Evolutionary conservation across 441 rosid genomes (phyloP).

Genomic region (Viola pubescens): DNA sequence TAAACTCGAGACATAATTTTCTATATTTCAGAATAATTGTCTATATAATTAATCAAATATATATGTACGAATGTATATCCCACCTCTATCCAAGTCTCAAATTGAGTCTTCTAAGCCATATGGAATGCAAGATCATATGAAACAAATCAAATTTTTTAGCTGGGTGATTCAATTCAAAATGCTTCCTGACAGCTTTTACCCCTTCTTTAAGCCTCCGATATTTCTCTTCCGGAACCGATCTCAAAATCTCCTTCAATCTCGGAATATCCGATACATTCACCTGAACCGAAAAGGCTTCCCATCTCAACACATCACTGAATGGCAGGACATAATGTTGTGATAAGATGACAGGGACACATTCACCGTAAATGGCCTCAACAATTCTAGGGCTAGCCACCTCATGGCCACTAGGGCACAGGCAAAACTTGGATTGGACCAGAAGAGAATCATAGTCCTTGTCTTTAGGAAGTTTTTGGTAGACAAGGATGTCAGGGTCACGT

Average conservation of each 20-base stretch:
- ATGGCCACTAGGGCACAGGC: constrained; percentile 87
- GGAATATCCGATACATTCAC: constrained; percentile 56
- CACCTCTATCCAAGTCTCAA: constrained; percentile 25
- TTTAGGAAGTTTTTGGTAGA: constrained; percentile 64
- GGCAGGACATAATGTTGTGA: constrained; percentile 71
- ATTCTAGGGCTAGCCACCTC: constrained; percentile 95
- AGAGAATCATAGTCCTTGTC: constrained; percentile 47
- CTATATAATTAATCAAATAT: too few relatives aligned
- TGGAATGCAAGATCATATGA: constrained; percentile 79
- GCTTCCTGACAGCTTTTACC: constrained; percentile 45
- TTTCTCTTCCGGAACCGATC: constrained; percentile 42
- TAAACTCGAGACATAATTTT: too few relatives aligned
- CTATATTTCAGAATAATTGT: too few relatives aligned
- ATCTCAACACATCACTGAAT: constrained; percentile 68
- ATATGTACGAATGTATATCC: too few relatives aligned
- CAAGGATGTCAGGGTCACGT: constrained; percentile 45
- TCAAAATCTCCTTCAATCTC: constrained; percentile 58
- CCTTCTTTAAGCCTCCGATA: constrained; percentile 46
- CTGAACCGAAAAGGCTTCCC: constrained; percentile 69
- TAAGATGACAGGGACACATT: constrained; percentile 79
- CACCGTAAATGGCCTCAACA: constrained; percentile 72
- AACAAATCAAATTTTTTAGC: constrained; percentile 68
- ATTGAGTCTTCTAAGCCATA: constrained; percentile 86
- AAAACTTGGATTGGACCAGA: constrained; percentile 69
- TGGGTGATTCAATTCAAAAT: constrained; percentile 69